Evolutionary conservation across 768 basidiomycete species (phyloP).

Genomic region (Chalciporus chontae): DNA sequence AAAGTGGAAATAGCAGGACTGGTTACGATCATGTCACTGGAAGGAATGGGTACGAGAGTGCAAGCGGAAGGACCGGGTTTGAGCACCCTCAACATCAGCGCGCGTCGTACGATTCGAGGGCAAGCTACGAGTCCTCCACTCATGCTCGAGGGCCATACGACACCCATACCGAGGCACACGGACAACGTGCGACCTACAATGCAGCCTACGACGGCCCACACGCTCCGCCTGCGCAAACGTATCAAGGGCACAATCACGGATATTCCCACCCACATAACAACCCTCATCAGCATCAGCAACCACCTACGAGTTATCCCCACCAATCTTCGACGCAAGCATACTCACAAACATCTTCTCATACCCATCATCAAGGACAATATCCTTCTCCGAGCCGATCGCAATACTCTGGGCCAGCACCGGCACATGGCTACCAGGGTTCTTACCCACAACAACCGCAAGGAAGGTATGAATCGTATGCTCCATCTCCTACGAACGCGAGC

Average conservation of each 20-base stretch:
- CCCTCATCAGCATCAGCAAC: slow-evolving; percentile 18
- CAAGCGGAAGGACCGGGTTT: slow-evolving; percentile 15
- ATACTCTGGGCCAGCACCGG: slow-evolving; percentile 15
- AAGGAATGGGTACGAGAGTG: slow-evolving; percentile 23
- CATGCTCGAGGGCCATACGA: slow-evolving; percentile 18
- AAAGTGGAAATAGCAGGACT: slow-evolving; percentile 17
- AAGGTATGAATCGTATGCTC: slow-evolving; percentile 21
- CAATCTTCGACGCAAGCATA: slow-evolving; percentile 22
- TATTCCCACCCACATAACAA: not conserved
- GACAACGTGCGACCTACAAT: slow-evolving; percentile 19
- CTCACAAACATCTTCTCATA: slow-evolving; percentile 18
- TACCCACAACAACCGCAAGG: slow-evolving; percentile 20
- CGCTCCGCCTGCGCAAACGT: slow-evolving; percentile 16
- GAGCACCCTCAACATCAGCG: slow-evolving; percentile 30
- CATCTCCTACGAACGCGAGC: slow-evolving; percentile 22
- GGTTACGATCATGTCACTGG: slow-evolving; percentile 17
- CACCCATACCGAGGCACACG: slow-evolving; percentile 20
- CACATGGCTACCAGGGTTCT: slow-evolving; percentile 22
- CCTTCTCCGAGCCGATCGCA: slow-evolving; percentile 25
- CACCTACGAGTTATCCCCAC: slow-evolving; percentile 16
- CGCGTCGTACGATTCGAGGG: slow-evolving; percentile 25
- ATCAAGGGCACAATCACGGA: slow-evolving; percentile 22
- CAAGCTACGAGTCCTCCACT: slow-evolving; percentile 24
- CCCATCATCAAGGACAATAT: slow-evolving; percentile 22
- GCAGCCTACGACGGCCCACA: slow-evolving; percentile 21